Evolutionary conservation across 1,139 yeast genomes (phyloP).

Genomic region (Saccharomyces hybrid): DNA sequence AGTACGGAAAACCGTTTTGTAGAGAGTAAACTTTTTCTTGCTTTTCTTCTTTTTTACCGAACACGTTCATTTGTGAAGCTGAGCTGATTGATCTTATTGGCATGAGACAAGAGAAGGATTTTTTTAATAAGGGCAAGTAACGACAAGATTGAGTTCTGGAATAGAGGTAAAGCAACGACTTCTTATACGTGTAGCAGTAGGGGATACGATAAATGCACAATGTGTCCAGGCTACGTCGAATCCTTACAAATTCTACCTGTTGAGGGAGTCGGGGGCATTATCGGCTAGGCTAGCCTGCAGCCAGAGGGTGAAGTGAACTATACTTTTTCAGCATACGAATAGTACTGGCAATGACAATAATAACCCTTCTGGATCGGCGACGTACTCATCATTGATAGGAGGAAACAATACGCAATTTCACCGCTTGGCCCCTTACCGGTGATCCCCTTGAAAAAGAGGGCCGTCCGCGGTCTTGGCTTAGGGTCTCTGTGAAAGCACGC

Average conservation of each 20-base stretch:
- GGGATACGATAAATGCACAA: neutral
- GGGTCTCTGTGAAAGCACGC: neutral
- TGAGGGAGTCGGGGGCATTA: neutral
- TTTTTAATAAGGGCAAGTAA: neutral
- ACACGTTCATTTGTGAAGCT: neutral
- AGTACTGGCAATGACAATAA: neutral
- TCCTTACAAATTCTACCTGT: neutral
- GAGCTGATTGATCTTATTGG: neutral
- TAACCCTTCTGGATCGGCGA: neutral
- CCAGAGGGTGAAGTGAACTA: neutral
- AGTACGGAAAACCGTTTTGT: slow-evolving; percentile 57
- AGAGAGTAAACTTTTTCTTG: slow-evolving; percentile 40
- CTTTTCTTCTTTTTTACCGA: slow-evolving; percentile 1
- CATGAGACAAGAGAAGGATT: neutral
- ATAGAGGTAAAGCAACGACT: neutral
- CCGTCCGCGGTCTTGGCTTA: neutral
- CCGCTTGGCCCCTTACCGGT: neutral
- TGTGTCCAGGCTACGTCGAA: neutral
- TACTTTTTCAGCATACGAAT: neutral
- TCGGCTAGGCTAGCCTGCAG: neutral
- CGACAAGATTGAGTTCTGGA: too few relatives aligned
- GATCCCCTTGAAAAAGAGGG: neutral
- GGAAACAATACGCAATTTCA: neutral
- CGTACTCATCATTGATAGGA: neutral
- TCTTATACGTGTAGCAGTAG: neutral